phyloP scores from a whole-genome alignment of 2,329 filamentous ascomycete genomes.

The Pseudogymnoascus sp. region DNA sequence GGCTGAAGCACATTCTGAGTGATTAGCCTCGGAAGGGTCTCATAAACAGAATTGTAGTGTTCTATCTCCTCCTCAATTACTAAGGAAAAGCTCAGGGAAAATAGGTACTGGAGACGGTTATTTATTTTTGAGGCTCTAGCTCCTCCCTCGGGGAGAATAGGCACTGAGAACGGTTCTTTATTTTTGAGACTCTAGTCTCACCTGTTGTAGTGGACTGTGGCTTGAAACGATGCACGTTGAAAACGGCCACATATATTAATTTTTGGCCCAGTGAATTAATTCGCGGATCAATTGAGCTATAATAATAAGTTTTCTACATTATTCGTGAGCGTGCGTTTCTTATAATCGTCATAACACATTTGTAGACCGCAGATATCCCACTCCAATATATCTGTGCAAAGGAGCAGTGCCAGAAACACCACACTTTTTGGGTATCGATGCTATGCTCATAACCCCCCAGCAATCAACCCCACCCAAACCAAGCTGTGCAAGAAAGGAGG shows the following conservation, averaged over 20 bases:
- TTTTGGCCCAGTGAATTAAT: too few relatives aligned
- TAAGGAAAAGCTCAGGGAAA: too few relatives aligned
- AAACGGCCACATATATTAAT: not conserved
- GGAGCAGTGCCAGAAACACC: not conserved
- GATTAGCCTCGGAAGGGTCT: too few relatives aligned
- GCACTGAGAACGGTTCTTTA: not conserved
- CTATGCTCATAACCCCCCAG: slow-evolving; percentile 18
- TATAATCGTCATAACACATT: slow-evolving; percentile 4
- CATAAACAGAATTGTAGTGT: too few relatives aligned
- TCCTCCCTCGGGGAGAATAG: not conserved
- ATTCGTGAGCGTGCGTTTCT: slow-evolving; percentile 3
- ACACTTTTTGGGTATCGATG: slow-evolving; percentile 26
- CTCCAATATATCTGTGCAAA: slow-evolving; percentile 3
- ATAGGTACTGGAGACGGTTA: too few relatives aligned
- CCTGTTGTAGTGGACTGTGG: not conserved
- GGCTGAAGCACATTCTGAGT: too few relatives aligned
- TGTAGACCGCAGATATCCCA: slow-evolving; percentile 1
- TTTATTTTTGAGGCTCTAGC: too few relatives aligned
- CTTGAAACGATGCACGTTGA: not conserved
- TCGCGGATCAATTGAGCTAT: not conserved
- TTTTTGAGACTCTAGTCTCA: not conserved
- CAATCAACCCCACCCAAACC: slow-evolving; percentile 22
- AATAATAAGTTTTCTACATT: slow-evolving; percentile 9
- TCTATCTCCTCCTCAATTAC: too few relatives aligned
- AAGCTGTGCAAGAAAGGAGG: slow-evolving; percentile 33